Conservation (phyloP, 805 yeast species). For the Saccharomycopsis microspora region DNA sequence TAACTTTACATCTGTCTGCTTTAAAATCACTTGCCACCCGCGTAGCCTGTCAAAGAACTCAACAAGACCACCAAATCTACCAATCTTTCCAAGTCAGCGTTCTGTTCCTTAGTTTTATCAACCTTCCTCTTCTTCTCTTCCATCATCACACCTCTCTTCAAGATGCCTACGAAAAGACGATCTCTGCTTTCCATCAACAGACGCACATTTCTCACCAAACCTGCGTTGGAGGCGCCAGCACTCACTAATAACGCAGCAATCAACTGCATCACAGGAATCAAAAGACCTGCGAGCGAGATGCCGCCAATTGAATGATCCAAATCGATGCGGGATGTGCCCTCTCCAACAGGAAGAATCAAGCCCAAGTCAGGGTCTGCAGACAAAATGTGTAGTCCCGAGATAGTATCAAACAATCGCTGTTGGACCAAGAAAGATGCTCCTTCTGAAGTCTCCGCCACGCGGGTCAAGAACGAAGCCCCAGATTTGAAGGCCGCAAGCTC, state of each 20-base stretch:
- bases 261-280: conserved; percentile 66
- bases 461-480: conserved; percentile 52
- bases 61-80: conserved; percentile 44
- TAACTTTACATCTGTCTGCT: neutral
- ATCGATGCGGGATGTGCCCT: conserved; percentile 19
- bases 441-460: conserved; percentile 61
- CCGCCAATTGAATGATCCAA: conserved; percentile 29
- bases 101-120: neutral
- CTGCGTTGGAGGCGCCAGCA: conserved; percentile 64
- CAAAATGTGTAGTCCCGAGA: conserved; percentile 46
- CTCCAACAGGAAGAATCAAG: conserved; percentile 37
- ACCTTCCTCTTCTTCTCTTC: conserved; percentile 16
- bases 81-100: conserved; percentile 31
- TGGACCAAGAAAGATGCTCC: conserved; percentile 76
- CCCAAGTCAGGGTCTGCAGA: conserved; percentile 75
- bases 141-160: conserved; percentile 42
- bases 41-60: conserved; percentile 36
- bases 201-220: conserved; percentile 42
- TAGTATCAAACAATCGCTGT: conserved; percentile 54
- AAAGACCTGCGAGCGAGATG: conserved; percentile 52
- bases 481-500: conserved; percentile 73
- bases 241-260: conserved; percentile 56
- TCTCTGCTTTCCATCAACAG: conserved; percentile 40
- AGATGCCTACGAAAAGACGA: conserved; percentile 45
- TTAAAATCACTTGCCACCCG: conserved; percentile 21